Evolutionary conservation across 805 yeast species (phyloP), one percentile per base, ranked within the genome.

Genomic region (Sugiyamaella floridensis): DNA sequence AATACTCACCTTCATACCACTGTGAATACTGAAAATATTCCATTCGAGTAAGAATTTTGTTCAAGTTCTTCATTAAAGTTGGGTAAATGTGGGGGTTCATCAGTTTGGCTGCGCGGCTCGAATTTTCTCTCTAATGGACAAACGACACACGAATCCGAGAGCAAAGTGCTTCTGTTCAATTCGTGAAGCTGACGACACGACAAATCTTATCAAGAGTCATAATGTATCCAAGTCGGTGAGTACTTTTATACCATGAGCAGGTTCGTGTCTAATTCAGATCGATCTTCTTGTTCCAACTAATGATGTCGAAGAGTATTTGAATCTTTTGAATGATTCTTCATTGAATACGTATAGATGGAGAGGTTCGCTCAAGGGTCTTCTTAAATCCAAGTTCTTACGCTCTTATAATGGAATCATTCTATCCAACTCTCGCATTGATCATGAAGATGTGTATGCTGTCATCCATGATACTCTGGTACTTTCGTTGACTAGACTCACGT

Each of bases 391-490:
- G 22, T 41, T 41, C 22, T 41, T 11, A 19, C 43, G 19, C 18
- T 4, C 43, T 5, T 9, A 4, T 16, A 5, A 11, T 41, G 11
- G 18, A 12, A 5, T 16, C 15, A n/a, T 41, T 19, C 40, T 63
- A 10, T 59, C 62, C 19, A 40, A 50, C 10, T 55, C 55, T 18
- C 56, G 62, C 32, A 55, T 70, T 1, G 65, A 69, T 41, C 67
- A 67, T 51, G 64, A 70, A 49, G 68, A 71, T 48, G 58, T 64
- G 6, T 43, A 71, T 40, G 62, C 70, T 5, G 51, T 72, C 5
- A 49, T 56, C 4, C 45, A 59, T 15, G 70, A 70, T 7, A 32
- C 43, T 1, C 48, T 73, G 32, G 58, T 61, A 16, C 40, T 73
- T 22, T 66, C 67, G 8, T 51, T 73, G 12, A 62, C 71, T 9